Evolutionary conservation across 2,329 filamentous ascomycete species (phyloP).

Genomic region (Trichoderma atrobrunneum): DNA sequence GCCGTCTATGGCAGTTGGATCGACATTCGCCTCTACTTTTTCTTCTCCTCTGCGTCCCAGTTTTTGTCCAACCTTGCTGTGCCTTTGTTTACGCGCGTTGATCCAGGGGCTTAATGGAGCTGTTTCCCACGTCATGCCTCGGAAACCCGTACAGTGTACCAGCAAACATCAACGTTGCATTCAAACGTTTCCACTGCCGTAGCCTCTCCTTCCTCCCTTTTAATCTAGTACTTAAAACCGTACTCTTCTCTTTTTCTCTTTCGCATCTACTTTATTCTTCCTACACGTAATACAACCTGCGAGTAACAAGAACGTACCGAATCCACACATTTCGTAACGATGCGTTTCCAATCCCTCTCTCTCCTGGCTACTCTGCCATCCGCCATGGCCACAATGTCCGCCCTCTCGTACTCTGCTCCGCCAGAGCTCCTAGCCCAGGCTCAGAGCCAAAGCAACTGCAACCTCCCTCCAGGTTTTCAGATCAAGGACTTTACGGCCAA

Average conservation of each 20-base stretch:
- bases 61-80: slow-evolving; percentile 4
- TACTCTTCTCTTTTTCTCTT: background rate
- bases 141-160: background rate
- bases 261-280: background rate
- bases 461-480: slow-evolving; percentile 39
- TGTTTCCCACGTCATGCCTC: slow-evolving; percentile 10
- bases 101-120: slow-evolving; percentile 11
- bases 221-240: background rate
- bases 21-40: background rate
- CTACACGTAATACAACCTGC: background rate
- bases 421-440: slow-evolving; percentile 27
- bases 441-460: slow-evolving; percentile 31
- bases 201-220: slow-evolving; percentile 1
- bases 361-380: slow-evolving; percentile 18
- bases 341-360: slow-evolving; percentile 5
- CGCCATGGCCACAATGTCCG: slow-evolving; percentile 26
- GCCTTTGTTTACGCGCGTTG: background rate
- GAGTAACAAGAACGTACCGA: background rate
- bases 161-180: slow-evolving; percentile 6
- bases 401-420: slow-evolving; percentile 28
- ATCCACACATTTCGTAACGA: background rate
- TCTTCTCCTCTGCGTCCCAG: background rate
- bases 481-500: slow-evolving; percentile 38
- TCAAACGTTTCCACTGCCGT: background rate
- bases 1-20: slow-evolving; percentile 8